A percentile compares a stretch with the other conserved stretches of the same genome.
Evolutionary conservation across 2,329 filamentous ascomycete species (phyloP).

Genomic region (Elsinoe necatrix): DNA sequence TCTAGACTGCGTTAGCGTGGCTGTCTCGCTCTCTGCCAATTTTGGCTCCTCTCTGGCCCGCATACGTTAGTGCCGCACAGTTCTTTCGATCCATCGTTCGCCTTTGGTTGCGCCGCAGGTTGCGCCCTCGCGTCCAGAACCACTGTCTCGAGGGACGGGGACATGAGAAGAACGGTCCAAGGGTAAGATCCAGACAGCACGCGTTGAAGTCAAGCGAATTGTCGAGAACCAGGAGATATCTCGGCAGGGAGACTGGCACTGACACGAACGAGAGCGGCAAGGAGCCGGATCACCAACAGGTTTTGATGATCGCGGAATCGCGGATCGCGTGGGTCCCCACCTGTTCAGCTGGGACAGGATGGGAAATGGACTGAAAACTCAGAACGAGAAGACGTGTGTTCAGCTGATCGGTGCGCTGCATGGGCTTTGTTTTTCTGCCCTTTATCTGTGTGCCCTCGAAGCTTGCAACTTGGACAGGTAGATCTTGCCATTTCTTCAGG

Average conservation of each 20-base stretch:
- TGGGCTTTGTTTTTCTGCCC: background rate
- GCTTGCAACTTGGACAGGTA: no score
- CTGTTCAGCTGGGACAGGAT: background rate
- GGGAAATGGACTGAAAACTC: background rate
- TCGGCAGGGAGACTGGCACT: conserved; percentile 1
- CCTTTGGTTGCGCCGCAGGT: background rate
- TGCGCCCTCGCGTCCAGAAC: background rate
- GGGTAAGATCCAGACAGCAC: background rate
- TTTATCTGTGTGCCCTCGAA: no score
- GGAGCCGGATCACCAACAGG: conserved; percentile 2
- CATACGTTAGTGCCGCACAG: background rate
- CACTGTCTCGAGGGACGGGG: background rate
- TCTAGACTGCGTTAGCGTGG: conserved; percentile 12
- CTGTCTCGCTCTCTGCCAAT: conserved; percentile 10
- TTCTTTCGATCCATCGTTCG: background rate
- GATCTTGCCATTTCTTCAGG: background rate
- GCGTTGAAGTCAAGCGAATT: conserved; percentile 1
- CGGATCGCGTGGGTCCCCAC: conserved; percentile 2
- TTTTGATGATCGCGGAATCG: background rate
- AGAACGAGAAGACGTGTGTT: background rate
- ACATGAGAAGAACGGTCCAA: background rate
- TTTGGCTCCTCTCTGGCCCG: conserved; percentile 3
- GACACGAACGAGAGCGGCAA: background rate
- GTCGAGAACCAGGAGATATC: conserved; percentile 1
- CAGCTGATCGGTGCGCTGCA: background rate